Percentiles rank a stretch among this genome's conserved stretches.
These are phyloP conservation scores for Colletotrichum sp. DNA, from an alignment of 2,329 filamentous ascomycete genomes.

Conservation along the genomic window DNA sequence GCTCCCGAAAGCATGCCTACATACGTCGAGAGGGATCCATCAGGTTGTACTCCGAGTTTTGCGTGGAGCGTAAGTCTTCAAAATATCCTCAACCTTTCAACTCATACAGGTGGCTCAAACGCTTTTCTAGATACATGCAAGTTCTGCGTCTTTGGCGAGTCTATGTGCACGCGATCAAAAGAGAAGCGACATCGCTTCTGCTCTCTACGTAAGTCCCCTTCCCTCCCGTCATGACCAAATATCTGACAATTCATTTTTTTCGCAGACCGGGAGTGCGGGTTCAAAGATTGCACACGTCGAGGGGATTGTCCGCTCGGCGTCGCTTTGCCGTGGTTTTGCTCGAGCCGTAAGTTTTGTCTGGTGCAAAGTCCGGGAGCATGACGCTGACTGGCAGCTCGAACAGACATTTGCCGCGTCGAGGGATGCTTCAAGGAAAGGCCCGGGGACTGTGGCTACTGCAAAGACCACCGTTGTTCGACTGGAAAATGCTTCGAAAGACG, in stretches of 20 bases:
- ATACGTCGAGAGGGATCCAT: conserved; percentile 1
- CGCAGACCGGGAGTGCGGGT: conserved; percentile 7
- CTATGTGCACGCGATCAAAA: conserved; percentile 15
- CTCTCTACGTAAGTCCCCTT: neutral
- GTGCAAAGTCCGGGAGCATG: neutral
- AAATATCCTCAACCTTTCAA: neutral
- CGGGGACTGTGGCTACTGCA: conserved; percentile 5
- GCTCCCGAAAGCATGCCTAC: conserved; percentile 17
- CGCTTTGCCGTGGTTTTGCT: conserved; percentile 15
- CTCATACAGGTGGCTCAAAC: neutral
- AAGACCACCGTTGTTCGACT: conserved; percentile 3
- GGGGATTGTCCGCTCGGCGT: conserved; percentile 5
- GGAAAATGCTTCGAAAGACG: conserved; percentile 3
- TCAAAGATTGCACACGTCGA: neutral
- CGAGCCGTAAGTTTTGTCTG: conserved; percentile 6
- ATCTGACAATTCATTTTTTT: neutral
- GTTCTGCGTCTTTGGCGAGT: neutral
- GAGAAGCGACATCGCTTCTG: conserved; percentile 7
- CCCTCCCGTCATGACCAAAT: neutral
- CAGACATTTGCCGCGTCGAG: conserved; percentile 10
- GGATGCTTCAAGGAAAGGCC: conserved; percentile 4
- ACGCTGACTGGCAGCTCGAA: neutral
- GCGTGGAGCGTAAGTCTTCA: conserved; percentile 3
- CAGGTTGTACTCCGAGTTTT: conserved; percentile 15
- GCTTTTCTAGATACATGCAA: conserved; percentile 1